Evolutionary conservation across 352 stramenopile genomes (phyloP), one percentile per base, ranked within the genome.

Genomic region (Aphanomyces astaci): DNA sequence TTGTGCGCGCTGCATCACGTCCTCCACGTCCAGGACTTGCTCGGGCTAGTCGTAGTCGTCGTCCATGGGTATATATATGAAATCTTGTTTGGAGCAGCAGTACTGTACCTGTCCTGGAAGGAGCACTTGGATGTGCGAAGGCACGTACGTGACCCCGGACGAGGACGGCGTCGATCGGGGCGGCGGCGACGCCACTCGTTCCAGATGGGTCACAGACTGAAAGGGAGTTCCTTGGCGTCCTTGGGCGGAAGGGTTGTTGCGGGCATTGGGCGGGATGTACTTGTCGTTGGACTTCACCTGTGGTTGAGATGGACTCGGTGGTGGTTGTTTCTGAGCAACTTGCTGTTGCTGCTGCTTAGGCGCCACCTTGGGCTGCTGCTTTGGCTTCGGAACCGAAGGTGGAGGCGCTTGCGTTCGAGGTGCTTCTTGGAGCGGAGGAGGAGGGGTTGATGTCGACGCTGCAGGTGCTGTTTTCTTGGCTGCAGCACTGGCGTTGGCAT

Each of bases 1-100:
- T 30, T 68, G 62, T 5, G 62, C 62, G 4, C 62, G 62, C n/a
- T n/a, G 11, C 62, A 68, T 68, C 28, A 68, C 62, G 57, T 68
- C 43, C 9, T 56, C 62, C 2, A 68, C 62, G 31, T 68, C 62
- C 9, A 68, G 43, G 2, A 68, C 62, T 22, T 60, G 40, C 11
- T 68, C 62, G 32, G 62, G 28, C 62, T 68, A 68, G 39, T n/a
- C 22, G 17, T 33, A 31, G 51, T 30, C 27, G 25, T 10, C 11
- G 32, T 33, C n/a, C n/a, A n/a, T n/a, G n/a, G n/a, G n/a, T n/a
- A n/a, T n/a, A n/a, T n/a, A n/a, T n/a, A n/a, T n/a, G n/a, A n/a
- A n/a, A n/a, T n/a, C n/a, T n/a, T n/a, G n/a, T n/a, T n/a, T n/a
- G n/a, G n/a, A 19, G 24, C 11, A 9, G 1, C 24, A 15, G 1